Evolutionary conservation across 768 basidiomycete species (phyloP), one percentile per base, ranked within the genome.

Genomic region (Rhizopogon vinicolor): DNA sequence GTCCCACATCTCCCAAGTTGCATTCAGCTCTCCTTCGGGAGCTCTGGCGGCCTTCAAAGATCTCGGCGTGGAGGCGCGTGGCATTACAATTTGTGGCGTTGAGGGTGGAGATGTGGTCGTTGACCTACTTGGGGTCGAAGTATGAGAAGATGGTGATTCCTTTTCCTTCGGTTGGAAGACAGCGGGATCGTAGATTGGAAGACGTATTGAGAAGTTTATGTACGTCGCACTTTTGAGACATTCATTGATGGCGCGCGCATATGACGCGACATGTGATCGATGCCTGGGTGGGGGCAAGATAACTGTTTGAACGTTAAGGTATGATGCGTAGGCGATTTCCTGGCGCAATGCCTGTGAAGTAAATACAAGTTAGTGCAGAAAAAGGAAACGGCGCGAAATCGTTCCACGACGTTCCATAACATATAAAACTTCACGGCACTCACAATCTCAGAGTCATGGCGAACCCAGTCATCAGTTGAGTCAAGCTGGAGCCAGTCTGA

Each of bases 1-100:
- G 68, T 98, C 97, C 97, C 97, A 99, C 84, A 95, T 96, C 68
- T 98, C 97, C 96, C 97, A 99, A 0, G 90, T 92, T 6, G 77
- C 80, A 62, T 86, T 85, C 51, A 90, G 72, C 58, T 86, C 82
- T 8, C 72, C 75, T 60, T 84, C 84, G 41, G 79, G 69, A 16
- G 78, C 69, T 39, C 69, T 71, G 16, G 72, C 62, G 10, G 72
- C 64, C 39, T 62, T 66, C 46, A 59, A 54, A 13, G 50, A 53
- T 60, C 51, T 63, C 33, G 72, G 66, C 8, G 70, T 59, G 28
- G 68, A 62, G 42, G 65, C 48, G 10, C 55, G 51, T 0, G 65
- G 57, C 22, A 54, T 60, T 22, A 56, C 46, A 28, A 54, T 35
- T 44, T 46, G 60, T 8, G 67, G 66, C 8, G 63, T 58, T 44